Conservation (phyloP, 306 rosid species). For the Trifolium repens region DNA sequence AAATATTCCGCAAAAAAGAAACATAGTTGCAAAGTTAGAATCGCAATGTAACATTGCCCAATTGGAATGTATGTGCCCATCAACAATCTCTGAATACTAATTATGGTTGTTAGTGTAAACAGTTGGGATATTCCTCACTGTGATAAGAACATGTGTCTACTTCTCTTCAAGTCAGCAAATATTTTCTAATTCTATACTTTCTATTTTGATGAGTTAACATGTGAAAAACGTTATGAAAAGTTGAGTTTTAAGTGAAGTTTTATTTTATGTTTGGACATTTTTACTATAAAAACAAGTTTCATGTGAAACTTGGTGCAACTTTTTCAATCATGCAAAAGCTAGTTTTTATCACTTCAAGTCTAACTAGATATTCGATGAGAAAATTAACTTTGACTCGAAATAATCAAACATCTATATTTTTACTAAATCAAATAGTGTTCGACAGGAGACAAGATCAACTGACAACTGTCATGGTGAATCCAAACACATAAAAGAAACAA, state of each 20-base stretch:
- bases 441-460: not conserved
- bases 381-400: not conserved
- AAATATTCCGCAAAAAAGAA: conserved; percentile 9
- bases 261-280: not conserved
- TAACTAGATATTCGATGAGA: not conserved
- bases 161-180: not conserved
- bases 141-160: not conserved
- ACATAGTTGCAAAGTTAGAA: not conserved
- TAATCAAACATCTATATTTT: not conserved
- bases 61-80: not conserved
- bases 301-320: not conserved
- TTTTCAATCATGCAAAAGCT: not conserved
- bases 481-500: conserved; percentile 1
- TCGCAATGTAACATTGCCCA: not conserved
- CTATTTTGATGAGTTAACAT: not conserved
- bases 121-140: not conserved
- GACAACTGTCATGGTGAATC: not conserved
- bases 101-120: not conserved
- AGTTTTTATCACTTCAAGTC: not conserved
- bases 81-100: not conserved
- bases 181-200: not conserved
- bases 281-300: not conserved
- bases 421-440: not conserved
- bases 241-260: not conserved
- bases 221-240: not conserved